Evolutionary conservation across 2,329 filamentous ascomycete genomes (phyloP).

Genomic region (Pestalotiopsis fici): DNA sequence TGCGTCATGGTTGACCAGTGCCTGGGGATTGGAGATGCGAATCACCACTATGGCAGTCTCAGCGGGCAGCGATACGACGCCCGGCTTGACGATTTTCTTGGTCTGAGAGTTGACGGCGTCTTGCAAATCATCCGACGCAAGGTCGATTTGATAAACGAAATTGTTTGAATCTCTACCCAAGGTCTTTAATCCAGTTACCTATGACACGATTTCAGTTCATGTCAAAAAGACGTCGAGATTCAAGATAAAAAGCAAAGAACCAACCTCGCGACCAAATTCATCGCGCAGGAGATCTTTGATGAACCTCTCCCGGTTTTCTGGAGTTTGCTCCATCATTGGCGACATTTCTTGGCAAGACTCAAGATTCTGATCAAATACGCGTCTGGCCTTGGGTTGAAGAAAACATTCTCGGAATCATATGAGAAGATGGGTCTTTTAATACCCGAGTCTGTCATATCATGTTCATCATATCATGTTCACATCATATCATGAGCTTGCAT

Average conservation of each 20-base stretch:
- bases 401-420: too few species aligned
- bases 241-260: too few species aligned
- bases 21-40: background rate
- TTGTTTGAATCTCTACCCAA: background rate
- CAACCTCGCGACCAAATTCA: background rate
- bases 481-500: too few species aligned
- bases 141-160: background rate
- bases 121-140: background rate
- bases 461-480: too few species aligned
- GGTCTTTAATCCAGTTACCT: background rate
- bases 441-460: too few species aligned
- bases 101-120: background rate
- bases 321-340: background rate
- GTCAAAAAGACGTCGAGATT: background rate
- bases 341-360: background rate
- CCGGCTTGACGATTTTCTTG: background rate
- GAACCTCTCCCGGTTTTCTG: background rate
- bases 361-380: too few species aligned
- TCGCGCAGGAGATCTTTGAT: background rate
- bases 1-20: background rate
- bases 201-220: background rate
- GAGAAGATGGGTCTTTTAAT: too few species aligned
- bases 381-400: too few species aligned
- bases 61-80: background rate
- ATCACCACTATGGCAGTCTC: background rate